A percentile compares a stretch with the other conserved stretches of the same genome.
These are phyloP conservation scores for Knoxdaviesia capensis DNA, from an alignment of 2,329 filamentous ascomycete genomes.

Conservation along the genomic window DNA sequence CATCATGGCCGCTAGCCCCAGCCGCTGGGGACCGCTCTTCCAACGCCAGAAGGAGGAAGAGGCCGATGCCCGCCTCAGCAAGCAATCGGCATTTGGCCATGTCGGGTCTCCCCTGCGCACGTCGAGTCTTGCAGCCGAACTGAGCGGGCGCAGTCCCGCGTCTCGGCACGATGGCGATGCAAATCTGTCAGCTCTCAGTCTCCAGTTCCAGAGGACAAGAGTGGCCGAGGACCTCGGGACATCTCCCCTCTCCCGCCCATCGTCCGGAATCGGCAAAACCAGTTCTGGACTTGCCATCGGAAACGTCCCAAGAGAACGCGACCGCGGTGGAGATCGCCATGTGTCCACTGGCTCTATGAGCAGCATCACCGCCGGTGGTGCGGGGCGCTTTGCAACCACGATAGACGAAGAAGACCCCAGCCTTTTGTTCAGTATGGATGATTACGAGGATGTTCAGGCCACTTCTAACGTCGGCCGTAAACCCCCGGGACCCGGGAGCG, in stretches of 20 bases:
- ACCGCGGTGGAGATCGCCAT: slow-evolving; percentile 31
- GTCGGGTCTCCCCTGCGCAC: slow-evolving; percentile 46
- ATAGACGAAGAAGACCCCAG: slow-evolving; percentile 45
- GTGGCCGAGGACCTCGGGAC: slow-evolving; percentile 27
- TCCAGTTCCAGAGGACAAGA: slow-evolving; percentile 40
- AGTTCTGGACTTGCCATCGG: slow-evolving; percentile 16
- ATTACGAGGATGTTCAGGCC: slow-evolving; percentile 31
- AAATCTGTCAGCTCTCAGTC: slow-evolving; percentile 39
- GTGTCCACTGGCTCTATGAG: slow-evolving; percentile 38
- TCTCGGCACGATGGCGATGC: slow-evolving; percentile 18
- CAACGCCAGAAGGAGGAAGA: slow-evolving; percentile 40
- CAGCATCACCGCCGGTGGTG: slow-evolving; percentile 24
- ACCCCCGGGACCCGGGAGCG: background rate
- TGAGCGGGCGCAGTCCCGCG: slow-evolving; percentile 20
- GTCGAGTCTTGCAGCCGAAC: slow-evolving; percentile 36
- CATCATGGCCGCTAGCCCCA: slow-evolving; percentile 32
- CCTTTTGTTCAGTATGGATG: slow-evolving; percentile 47
- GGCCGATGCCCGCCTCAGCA: slow-evolving; percentile 14
- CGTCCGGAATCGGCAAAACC: slow-evolving; percentile 19
- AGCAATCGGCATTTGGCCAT: slow-evolving; percentile 40
- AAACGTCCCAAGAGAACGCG: slow-evolving; percentile 10
- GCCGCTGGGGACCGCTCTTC: slow-evolving; percentile 40
- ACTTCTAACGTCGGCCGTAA: slow-evolving; percentile 6
- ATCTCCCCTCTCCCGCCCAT: slow-evolving; percentile 27
- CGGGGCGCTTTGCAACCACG: slow-evolving; percentile 18